Evolutionary conservation across 805 yeast genomes (phyloP).

Genomic region (Ogataea corticis): DNA sequence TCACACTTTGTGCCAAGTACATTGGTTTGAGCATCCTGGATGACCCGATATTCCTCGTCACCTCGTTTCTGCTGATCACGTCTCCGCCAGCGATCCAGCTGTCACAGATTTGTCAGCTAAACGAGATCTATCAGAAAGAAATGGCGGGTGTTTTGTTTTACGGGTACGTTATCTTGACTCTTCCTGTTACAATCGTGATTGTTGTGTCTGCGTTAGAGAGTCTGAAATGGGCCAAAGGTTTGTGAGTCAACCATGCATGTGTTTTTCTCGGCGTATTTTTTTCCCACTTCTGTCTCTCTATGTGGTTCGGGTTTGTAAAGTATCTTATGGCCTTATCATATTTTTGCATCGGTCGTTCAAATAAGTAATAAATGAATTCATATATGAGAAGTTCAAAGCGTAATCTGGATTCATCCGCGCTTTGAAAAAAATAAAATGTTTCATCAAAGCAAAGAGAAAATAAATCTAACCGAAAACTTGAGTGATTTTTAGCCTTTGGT

Average conservation of each 20-base stretch:
- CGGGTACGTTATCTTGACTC: conserved; percentile 75
- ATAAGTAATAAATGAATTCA: neutral
- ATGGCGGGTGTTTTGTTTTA: conserved; percentile 82
- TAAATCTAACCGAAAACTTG: too few species aligned
- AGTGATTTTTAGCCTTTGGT: too few species aligned
- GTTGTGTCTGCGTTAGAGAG: conserved; percentile 68
- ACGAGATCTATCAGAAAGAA: conserved; percentile 73
- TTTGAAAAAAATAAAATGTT: too few species aligned
- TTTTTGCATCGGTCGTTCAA: conserved; percentile 1
- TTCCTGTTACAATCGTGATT: conserved; percentile 73
- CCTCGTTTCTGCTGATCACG: conserved; percentile 70
- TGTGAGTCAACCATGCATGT: conserved; percentile 3
- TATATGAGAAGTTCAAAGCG: too few species aligned
- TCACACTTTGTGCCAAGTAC: conserved; percentile 63
- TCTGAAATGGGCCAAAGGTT: conserved; percentile 36
- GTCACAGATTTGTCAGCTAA: conserved; percentile 77
- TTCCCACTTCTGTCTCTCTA: neutral
- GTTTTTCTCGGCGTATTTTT: neutral
- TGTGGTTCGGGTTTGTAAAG: conserved; percentile 5
- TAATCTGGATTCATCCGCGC: too few species aligned
- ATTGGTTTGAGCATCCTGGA: conserved; percentile 67
- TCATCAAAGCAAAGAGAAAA: too few species aligned
- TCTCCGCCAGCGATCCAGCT: conserved; percentile 85
- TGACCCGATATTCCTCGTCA: conserved; percentile 79
- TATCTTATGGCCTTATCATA: conserved; percentile 3